Percentiles rank a stretch among this genome's conserved stretches.
These are phyloP conservation scores for Canna indica DNA, from an alignment of 176 grass and related monocot species.

Conservation along the genomic window DNA sequence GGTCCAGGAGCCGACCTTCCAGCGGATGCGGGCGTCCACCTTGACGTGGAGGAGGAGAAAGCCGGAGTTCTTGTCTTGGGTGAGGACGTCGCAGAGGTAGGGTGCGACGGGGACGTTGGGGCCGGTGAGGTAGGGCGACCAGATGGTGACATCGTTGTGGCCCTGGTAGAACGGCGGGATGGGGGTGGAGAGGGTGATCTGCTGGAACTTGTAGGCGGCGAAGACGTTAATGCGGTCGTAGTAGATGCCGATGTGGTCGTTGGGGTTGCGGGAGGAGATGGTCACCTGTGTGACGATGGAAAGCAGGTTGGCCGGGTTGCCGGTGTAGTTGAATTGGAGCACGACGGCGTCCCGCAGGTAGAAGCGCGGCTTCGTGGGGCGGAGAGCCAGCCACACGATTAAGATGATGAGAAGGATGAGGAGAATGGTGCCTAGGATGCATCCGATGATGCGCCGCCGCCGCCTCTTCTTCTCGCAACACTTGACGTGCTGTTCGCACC, in stretches of 20 bases:
- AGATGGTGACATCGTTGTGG: slow-evolving; percentile 70
- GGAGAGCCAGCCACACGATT: slow-evolving; percentile 56
- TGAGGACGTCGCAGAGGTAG: slow-evolving; percentile 32
- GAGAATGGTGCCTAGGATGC: slow-evolving; percentile 19
- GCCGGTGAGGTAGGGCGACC: slow-evolving; percentile 55
- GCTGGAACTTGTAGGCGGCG: slow-evolving; percentile 70
- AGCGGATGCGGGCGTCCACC: slow-evolving; percentile 63
- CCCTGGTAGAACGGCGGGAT: slow-evolving; percentile 54
- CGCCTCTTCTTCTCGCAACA: slow-evolving; percentile 17
- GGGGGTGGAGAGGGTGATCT: slow-evolving; percentile 32
- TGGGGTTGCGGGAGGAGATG: slow-evolving; percentile 71
- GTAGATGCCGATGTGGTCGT: slow-evolving; percentile 58
- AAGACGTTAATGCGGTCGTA: slow-evolving; percentile 78
- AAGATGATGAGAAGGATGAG: slow-evolving; percentile 38
- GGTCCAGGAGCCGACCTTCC: slow-evolving; percentile 59
- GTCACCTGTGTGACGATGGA: slow-evolving; percentile 50
- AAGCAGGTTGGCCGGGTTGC: slow-evolving; percentile 20
- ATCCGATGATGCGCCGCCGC: not conserved
- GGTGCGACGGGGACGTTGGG: slow-evolving; percentile 46
- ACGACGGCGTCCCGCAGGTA: slow-evolving; percentile 62
- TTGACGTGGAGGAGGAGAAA: slow-evolving; percentile 42
- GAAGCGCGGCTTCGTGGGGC: slow-evolving; percentile 68
- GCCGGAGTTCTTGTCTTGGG: slow-evolving; percentile 26
- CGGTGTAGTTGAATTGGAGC: slow-evolving; percentile 27
- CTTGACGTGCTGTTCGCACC: slow-evolving; percentile 45